Evolutionary conservation across 768 basidiomycete genomes (phyloP).

Genomic region (Suillus paluster): DNA sequence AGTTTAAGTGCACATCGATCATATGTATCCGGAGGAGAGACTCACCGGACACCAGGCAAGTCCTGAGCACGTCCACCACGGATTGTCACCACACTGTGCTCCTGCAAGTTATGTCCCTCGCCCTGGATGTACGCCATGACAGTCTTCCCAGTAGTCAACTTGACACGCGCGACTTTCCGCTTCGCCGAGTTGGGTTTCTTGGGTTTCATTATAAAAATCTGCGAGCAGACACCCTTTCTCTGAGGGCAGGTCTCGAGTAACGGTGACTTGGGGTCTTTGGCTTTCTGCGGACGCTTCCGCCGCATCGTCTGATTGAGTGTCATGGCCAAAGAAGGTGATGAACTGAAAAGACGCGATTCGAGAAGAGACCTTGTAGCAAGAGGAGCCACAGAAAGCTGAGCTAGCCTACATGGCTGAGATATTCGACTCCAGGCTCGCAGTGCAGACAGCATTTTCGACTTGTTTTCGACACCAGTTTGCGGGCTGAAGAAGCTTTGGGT

Average conservation of each 20-base stretch:
- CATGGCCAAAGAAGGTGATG: constrained; percentile 56
- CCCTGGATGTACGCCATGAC: constrained; percentile 95
- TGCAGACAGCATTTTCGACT: constrained; percentile 30
- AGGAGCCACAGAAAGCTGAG: constrained; percentile 2
- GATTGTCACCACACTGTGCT: constrained; percentile 95
- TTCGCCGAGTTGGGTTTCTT: constrained; percentile 99
- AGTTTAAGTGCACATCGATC: neutral
- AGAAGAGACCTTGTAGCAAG: constrained; percentile 14
- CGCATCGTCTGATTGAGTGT: constrained; percentile 91
- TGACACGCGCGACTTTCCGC: constrained; percentile 94
- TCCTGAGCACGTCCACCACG: constrained; percentile 96
- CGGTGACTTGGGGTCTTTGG: constrained; percentile 65
- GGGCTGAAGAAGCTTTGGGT: neutral
- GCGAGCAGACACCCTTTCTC: constrained; percentile 89
- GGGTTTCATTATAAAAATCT: constrained; percentile 80
- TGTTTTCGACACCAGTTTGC: neutral
- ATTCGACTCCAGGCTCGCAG: constrained; percentile 22
- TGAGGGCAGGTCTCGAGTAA: constrained; percentile 82
- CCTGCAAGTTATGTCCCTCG: constrained; percentile 97
- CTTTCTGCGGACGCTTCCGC: constrained; percentile 62
- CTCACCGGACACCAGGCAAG: constrained; percentile 94
- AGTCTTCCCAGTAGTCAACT: constrained; percentile 86
- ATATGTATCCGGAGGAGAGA: constrained; percentile 9
- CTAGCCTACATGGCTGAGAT: constrained; percentile 22
- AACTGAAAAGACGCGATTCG: constrained; percentile 60